phyloP scores from a whole-genome alignment of 352 stramenopile genomes.

The Phytophthora multivora region DNA sequence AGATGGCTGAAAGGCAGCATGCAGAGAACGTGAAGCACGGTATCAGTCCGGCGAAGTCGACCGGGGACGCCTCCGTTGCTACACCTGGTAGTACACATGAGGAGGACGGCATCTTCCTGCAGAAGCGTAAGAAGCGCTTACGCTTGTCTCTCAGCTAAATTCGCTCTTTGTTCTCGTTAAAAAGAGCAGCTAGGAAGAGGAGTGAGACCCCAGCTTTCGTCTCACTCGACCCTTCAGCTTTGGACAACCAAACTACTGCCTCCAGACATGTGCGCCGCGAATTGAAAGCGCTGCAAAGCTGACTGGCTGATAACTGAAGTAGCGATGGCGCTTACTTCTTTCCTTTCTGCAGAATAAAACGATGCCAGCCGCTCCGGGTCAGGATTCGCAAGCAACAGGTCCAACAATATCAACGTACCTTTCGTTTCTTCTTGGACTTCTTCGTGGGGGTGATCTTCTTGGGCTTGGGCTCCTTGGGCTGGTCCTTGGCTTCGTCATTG shows the following conservation, averaged over 20 bases:
- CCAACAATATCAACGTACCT: slow-evolving; percentile 36
- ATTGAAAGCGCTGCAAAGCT: slow-evolving; percentile 13
- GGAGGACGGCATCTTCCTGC: slow-evolving; percentile 39
- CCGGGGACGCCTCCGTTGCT: slow-evolving; percentile 7
- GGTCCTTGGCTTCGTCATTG: slow-evolving; percentile 20
- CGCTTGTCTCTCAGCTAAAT: slow-evolving; percentile 44
- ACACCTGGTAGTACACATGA: slow-evolving; percentile 20
- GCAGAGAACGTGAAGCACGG: slow-evolving; percentile 33
- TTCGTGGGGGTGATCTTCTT: slow-evolving; percentile 47
- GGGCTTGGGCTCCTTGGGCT: slow-evolving; percentile 30
- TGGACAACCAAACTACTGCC: slow-evolving; percentile 24
- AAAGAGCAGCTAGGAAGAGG: slow-evolving; percentile 24
- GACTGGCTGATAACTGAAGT: slow-evolving; percentile 24
- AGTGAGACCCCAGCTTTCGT: slow-evolving; percentile 11
- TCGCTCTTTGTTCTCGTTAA: slow-evolving; percentile 23
- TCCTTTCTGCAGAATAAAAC: slow-evolving; percentile 40
- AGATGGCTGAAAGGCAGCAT: slow-evolving; percentile 68
- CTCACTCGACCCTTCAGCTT: slow-evolving; percentile 16
- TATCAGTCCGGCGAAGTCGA: slow-evolving; percentile 34
- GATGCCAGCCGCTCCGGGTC: slow-evolving; percentile 11
- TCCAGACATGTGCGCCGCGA: slow-evolving; percentile 16
- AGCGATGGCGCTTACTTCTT: slow-evolving; percentile 40
- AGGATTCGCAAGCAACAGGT: slow-evolving; percentile 8
- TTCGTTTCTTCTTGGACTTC: slow-evolving; percentile 80
- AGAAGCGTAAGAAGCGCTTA: slow-evolving; percentile 48